Base-by-base conservation (phyloP, 345 rosid species). In the Eutrema yunnanense region DNA sequence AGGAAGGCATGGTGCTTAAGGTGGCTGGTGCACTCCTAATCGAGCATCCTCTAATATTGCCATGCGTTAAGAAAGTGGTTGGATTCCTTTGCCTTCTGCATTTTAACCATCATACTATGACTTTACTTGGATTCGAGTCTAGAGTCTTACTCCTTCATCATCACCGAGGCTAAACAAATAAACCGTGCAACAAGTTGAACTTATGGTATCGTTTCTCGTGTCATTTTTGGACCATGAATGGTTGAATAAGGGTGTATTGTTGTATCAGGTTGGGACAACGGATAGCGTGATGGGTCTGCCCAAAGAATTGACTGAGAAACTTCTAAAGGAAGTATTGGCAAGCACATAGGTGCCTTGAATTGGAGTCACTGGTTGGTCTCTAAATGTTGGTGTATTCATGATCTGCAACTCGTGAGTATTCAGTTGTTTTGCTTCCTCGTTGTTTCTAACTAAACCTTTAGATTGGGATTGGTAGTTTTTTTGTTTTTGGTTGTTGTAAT, bases 271-370 rank as follows among this genome's bases (percentile, higher is more conserved):
- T 29, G 97, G 98, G 67, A 86, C 94, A 37, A 89, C 86, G 1
- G 98, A 93, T 77, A 90, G 98, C 9, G 92, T 93, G 80, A 93
- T 89, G 97, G 96, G 96, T 77, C 93, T 93, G 32, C 88, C 98
- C 1, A 90, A 85, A 83, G 86, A 83, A 55, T 83, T 87, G 22
- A 81, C 90, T 0, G 74, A 87, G 71, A 90, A 83, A 78, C 90
- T 90, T 62, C 43, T 87, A 7, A 82, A 79, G 79, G 87, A 85
- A 77, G 88, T 83, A 26, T 76, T 87, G 71, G 59, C 14, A 62
- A 69, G 6, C 60, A 36, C 41, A 14, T 73, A 54, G n/a, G 43
- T 57, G 16, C 9, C 56, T 32, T 37, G 9, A 46, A 13, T 59
- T 59, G 33, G 43, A 57, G 30, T 7, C 0, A 8, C 6, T 56